Evolutionary conservation across 306 rosid genomes (phyloP).

Genomic region (Vachellia pachyceras): DNA sequence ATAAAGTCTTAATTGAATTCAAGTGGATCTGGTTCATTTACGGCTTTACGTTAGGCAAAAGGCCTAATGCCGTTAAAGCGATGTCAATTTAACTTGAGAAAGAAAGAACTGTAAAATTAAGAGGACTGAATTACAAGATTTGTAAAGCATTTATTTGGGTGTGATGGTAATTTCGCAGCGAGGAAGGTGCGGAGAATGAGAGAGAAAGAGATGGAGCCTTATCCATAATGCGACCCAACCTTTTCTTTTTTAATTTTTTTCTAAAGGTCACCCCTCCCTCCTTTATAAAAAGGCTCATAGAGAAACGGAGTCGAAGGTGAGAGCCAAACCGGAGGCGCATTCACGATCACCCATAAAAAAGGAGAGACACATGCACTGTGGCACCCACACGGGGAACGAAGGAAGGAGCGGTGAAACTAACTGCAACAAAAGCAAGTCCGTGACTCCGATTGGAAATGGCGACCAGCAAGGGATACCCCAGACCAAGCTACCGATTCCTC

Average conservation of each 20-base stretch:
- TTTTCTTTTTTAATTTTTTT: not conserved
- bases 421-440: not conserved
- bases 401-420: not conserved
- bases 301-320: conserved; percentile 13
- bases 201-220: conserved; percentile 47
- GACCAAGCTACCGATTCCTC: conserved; percentile 58
- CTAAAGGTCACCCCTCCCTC: conserved; percentile 11
- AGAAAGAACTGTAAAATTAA: not conserved
- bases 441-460: conserved; percentile 48
- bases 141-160: conserved; percentile 10
- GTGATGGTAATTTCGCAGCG: conserved; percentile 10
- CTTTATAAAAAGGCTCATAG: conserved; percentile 59
- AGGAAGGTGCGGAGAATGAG: conserved; percentile 22
- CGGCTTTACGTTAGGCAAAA: not conserved
- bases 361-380: too few relatives aligned
- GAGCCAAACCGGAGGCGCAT: conserved; percentile 11
- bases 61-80: not conserved
- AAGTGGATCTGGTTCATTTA: not conserved
- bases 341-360: not conserved
- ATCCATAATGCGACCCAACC: conserved; percentile 53
- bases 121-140: not conserved
- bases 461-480: conserved; percentile 54
- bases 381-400: not conserved
- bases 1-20: not conserved
- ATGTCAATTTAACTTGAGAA: not conserved